These are phyloP conservation scores for Pseudognaphalium luteoalbum DNA, from an alignment of 129 eudicot species.

Conservation along the genomic window DNA sequence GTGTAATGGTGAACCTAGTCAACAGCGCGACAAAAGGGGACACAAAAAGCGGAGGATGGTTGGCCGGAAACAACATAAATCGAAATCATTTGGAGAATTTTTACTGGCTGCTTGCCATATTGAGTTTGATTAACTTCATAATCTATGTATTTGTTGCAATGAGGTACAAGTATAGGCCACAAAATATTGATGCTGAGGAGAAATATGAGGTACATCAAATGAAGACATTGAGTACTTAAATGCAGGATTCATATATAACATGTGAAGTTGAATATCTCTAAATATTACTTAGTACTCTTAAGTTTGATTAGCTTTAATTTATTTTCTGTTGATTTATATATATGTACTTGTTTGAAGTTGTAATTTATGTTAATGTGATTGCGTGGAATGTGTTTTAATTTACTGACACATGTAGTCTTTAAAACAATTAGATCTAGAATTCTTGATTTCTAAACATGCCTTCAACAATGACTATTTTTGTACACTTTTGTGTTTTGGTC, in stretches of 20 bases:
- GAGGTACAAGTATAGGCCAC: constrained; percentile 68
- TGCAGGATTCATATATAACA: constrained; percentile 2
- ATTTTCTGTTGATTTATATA: neutral
- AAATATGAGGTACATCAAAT: constrained; percentile 28
- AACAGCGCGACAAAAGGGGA: constrained; percentile 47
- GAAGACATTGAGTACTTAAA: constrained; percentile 19
- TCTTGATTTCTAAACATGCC: neutral
- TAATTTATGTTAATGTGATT: constrained; percentile 8
- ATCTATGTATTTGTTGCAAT: constrained; percentile 54
- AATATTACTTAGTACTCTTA: constrained; percentile 14
- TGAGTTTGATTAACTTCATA: constrained; percentile 61
- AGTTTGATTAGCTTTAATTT: constrained; percentile 11
- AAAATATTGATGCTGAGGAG: constrained; percentile 23
- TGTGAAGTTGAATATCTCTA: constrained; percentile 6
- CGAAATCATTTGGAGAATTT: constrained; percentile 63
- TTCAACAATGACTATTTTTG: neutral
- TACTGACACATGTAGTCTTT: neutral
- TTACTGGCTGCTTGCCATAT: constrained; percentile 58
- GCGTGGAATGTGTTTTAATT: neutral
- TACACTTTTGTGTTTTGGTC: neutral
- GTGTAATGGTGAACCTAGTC: constrained; percentile 51
- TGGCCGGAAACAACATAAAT: constrained; percentile 69
- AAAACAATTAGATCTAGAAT: neutral
- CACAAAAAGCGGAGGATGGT: constrained; percentile 65
- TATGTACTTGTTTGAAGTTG: neutral